These are phyloP conservation scores for Ophiostoma montium DNA, from an alignment of 2,329 filamentous ascomycete genomes.

Conservation along the genomic window DNA sequence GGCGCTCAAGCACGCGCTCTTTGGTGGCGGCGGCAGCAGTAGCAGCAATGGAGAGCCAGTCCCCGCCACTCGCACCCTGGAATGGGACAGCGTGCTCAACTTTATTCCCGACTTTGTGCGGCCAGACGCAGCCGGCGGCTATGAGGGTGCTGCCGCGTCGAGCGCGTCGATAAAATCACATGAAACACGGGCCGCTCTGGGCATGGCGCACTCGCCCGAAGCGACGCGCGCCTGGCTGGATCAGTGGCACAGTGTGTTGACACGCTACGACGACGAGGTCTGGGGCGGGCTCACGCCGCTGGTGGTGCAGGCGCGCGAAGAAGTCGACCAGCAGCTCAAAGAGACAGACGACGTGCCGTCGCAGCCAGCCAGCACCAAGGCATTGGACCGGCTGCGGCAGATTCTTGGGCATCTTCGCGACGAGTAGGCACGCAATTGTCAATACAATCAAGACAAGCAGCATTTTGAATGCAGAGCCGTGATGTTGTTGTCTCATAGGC, in stretches of 20 bases:
- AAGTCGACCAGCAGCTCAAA: conserved; percentile 33
- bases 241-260: conserved; percentile 43
- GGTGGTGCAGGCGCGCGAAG: conserved; percentile 39
- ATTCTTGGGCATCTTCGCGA: conserved; percentile 26
- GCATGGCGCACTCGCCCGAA: conserved; percentile 24
- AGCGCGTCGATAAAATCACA: not conserved
- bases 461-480: not conserved
- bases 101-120: conserved; percentile 33
- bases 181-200: conserved; percentile 20
- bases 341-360: conserved; percentile 9
- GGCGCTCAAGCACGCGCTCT: conserved; percentile 26
- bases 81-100: conserved; percentile 35
- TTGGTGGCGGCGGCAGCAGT: conserved; percentile 14
- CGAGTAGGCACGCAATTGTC: not conserved
- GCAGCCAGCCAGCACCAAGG: conserved; percentile 18
- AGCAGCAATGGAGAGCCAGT: conserved; percentile 6
- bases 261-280: conserved; percentile 48
- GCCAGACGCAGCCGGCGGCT: conserved; percentile 13
- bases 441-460: too few species aligned
- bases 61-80: conserved; percentile 7
- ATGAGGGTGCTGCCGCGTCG: not conserved
- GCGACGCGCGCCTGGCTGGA: conserved; percentile 32
- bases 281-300: conserved; percentile 50
- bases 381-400: conserved; percentile 25
- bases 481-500: not conserved